Base-by-base conservation (phyloP, 495 filamentous ascomycete genomes). In the Tuber brumale region DNA sequence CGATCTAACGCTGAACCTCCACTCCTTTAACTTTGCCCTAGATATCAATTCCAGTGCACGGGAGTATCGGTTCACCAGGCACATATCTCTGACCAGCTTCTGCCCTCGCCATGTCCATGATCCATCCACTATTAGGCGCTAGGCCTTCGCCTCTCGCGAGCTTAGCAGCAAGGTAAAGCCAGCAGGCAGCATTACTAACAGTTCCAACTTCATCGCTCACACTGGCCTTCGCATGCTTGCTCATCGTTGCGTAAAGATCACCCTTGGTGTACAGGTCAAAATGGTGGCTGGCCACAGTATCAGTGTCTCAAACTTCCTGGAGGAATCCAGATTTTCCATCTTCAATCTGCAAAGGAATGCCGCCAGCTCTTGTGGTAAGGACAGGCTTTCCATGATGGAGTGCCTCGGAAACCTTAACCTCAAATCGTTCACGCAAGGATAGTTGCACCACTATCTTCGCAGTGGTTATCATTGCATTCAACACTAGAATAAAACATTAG, bases 401-500 rank as follows among this genome's bases (percentile, higher is more conserved):
- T 39, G 92, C 93, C 83, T 97, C 93, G 0, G 91, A 94, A n/a
- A 97, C 93, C 84, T 96, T 97, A 73, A 95, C 91, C 83, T 97
- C 93, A 80, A 97, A 97, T 4, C 93, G 93, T 83, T 96, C 93
- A 31, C 91, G 89, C 2, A 89, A 94, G 14, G 92, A 94, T 27
- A 97, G 88, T 84, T 97, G 93, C 51, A 95, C 86, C 0, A 89
- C 91, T 27, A 94, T 87, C 74, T 90, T 89, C 3, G 92, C 90
- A 70, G 90, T 90, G 48, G 91, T 90, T 51, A 97, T 85, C n/a
- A 97, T 84, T 0, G 91, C 90, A 81, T 95, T 94, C 80, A 97
- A 89, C 21, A 93, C 84, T 78, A 19, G 57, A 31, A 43, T 21
- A 18, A 39, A 3, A 1, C 2, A 9, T 76, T 48, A 76, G 70